These are phyloP conservation scores for Phytophthora citricola DNA, from an alignment of 352 stramenopile genomes.

Conservation along the genomic window DNA sequence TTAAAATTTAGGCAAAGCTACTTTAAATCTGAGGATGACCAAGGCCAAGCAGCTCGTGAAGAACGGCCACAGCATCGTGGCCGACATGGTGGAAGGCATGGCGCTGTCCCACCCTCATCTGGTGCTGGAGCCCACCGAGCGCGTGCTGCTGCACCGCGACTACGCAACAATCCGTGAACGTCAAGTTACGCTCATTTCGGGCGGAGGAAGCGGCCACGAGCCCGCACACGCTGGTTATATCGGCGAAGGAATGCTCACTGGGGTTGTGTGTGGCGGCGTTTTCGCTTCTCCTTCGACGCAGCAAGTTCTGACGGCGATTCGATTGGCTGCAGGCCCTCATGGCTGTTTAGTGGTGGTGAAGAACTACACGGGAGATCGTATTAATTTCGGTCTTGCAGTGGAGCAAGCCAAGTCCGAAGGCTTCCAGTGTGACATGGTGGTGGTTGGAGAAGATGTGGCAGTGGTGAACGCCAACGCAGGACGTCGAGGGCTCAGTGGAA, in stretches of 20 bases:
- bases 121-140: constrained; percentile 62
- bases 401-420: constrained; percentile 95
- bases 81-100: constrained; percentile 83
- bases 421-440: constrained; percentile 93
- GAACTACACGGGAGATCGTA: constrained; percentile 98
- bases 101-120: constrained; percentile 72
- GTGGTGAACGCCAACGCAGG: constrained; percentile 95
- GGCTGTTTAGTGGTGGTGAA: constrained; percentile 98
- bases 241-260: constrained; percentile 96
- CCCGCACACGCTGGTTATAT: constrained; percentile 97
- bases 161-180: constrained; percentile 65
- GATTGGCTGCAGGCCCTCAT: constrained; percentile 72
- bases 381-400: constrained; percentile 98
- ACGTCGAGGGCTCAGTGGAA: constrained; percentile 96
- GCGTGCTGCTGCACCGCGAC: constrained; percentile 79
- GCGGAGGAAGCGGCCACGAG: constrained; percentile 92
- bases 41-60: constrained; percentile 64
- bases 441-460: constrained; percentile 95
- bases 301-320: constrained; percentile 96
- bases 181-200: constrained; percentile 83
- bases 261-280: constrained; percentile 95
- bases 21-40: constrained; percentile 22
- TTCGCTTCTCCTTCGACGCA: constrained; percentile 96
- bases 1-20: neutral
- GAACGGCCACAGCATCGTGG: constrained; percentile 59